Evolutionary conservation across 1,284 basidiomycete species (phyloP).

Genomic region (Ganoderma sinense): DNA sequence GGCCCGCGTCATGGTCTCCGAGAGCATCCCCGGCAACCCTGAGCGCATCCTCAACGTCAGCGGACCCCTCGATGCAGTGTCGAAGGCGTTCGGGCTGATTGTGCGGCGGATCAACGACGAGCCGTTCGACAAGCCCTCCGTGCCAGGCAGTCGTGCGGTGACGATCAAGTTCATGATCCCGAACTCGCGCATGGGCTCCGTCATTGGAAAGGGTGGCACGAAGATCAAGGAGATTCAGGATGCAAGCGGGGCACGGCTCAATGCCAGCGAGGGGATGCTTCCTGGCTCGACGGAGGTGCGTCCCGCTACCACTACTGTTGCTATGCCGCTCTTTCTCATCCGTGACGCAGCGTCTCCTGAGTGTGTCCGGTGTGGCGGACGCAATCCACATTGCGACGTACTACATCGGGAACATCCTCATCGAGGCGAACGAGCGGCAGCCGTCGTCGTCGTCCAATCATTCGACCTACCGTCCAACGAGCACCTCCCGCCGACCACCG

Average conservation of each 20-base stretch:
- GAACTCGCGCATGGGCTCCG: conserved; percentile 99
- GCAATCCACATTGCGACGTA: conserved; percentile 99
- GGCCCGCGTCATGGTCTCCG: conserved; percentile 94
- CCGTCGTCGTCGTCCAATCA: conserved; percentile 67
- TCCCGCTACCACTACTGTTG: conserved; percentile 8
- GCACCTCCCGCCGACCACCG: conserved; percentile 55
- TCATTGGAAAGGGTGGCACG: conserved; percentile 96
- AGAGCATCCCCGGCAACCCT: conserved; percentile 97
- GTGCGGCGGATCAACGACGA: conserved; percentile 99
- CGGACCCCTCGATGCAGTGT: conserved; percentile 97
- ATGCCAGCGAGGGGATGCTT: conserved; percentile 98
- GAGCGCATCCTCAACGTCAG: conserved; percentile 98
- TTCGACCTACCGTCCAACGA: conserved; percentile 47
- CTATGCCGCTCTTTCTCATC: conserved; percentile 23
- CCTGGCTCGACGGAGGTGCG: conserved; percentile 97
- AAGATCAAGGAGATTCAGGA: conserved; percentile 99
- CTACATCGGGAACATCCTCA: conserved; percentile 96
- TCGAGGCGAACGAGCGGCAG: conserved; percentile 92
- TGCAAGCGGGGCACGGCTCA: conserved; percentile 94
- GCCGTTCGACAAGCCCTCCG: conserved; percentile 96
- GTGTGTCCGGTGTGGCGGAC: conserved; percentile 98
- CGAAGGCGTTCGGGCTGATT: conserved; percentile 99
- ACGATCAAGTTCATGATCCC: conserved; percentile 99
- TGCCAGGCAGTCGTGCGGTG: conserved; percentile 96
- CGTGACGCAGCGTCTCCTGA: conserved; percentile 84